Evolutionary conservation across 164 flowering plant genomes (phyloP), one percentile per base, ranked within the genome.

Genomic region (Berberis thunbergii): DNA sequence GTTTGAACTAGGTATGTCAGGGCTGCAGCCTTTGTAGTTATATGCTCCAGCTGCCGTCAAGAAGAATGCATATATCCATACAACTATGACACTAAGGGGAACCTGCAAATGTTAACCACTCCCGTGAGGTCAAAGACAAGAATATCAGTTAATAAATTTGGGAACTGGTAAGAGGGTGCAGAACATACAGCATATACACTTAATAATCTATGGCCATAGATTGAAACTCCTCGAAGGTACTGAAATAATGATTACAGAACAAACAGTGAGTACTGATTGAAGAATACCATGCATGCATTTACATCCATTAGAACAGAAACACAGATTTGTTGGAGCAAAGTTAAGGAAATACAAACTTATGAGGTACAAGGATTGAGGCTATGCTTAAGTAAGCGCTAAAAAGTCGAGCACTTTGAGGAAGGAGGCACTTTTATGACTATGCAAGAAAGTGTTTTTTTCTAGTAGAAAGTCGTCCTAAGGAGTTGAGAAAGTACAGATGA

Each of bases 31-130:
- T 71, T 79, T 86, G 75, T 77, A 92, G 72, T 84, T 70, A 61
- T 89, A 92, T 38, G 90, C 96, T 67, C 97, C 98, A 69, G 93
- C 93, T 69, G 84, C 82, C 4, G 98, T 92, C 76, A 92, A 68
- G 69, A 89, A 84, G 77, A 82, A 80, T n/a, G 98, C 98, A 69
- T 81, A 89, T 50, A 78, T 75, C 98, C 98, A 92, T 71, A 78
- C 78, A 39, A 92, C 76, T 59, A 80, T 39, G 45, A 85, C 80
- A 65, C 96, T 86, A 55, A 92, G 75, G 12, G 98, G 95, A 59
- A 92, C 98, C 98, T 92, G 96, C 70, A 69, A 67, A 40, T 10
- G 60, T 49, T 48, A 41, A 60, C 5, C 65, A 50, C 41, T 45
- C 59, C 55, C 49, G 61, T 50, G 8, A 60, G 40, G 3, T 2